Base-by-base conservation (phyloP, 2,329 filamentous ascomycete genomes). In the Paecilomyces niveus region DNA sequence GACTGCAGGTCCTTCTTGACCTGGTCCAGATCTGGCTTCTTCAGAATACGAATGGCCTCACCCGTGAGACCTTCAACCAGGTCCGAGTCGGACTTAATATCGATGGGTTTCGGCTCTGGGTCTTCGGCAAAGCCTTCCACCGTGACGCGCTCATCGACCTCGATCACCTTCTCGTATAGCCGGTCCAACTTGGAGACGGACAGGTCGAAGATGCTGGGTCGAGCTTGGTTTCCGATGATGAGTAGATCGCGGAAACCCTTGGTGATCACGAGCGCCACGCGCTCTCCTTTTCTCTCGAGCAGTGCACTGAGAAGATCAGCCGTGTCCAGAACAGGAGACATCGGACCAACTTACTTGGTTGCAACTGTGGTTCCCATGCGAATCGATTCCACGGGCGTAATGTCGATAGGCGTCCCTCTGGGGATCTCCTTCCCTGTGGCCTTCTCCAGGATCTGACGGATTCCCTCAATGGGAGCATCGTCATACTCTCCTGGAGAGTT, bases 281-380 rank as follows among this genome's bases (percentile, higher is more conserved):
- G 84, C 75, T 93, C 89, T 54, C 91, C 92, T 72, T 94, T 95
- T 60, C 91, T 81, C 73, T 96, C 92, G 2, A 96, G 80, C 58
- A 96, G 74, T 0, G 91, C 91, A 70, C 94, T 95, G 0, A 89
- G 94, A 15, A 89, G 89, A 11, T 94, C 90, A 0, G 90, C 94
- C 2, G 90, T 94, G 54, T 90, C 90, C 90, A 94, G 94, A 18
- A 15, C 15, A 8, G 6, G 15, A 45, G 31, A 50, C 2, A 13
- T 54, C 4, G 13, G 15, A 26, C 4, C 1, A 58, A 50, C 58
- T 49, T 51, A 61, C 59, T 96, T 96, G 1, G 91, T 96, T 7
- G 90, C 91, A 11, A 96, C 90, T 0, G 91, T 96, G 3, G 91
- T 96, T 51, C 91, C 91, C 90, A 95, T 96, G 57, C 91, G 86